A percentile compares a stretch with the other conserved stretches of the same genome.
phyloP scores from a whole-genome alignment of 768 basidiomycete species.

The Megacollybia marginata region DNA sequence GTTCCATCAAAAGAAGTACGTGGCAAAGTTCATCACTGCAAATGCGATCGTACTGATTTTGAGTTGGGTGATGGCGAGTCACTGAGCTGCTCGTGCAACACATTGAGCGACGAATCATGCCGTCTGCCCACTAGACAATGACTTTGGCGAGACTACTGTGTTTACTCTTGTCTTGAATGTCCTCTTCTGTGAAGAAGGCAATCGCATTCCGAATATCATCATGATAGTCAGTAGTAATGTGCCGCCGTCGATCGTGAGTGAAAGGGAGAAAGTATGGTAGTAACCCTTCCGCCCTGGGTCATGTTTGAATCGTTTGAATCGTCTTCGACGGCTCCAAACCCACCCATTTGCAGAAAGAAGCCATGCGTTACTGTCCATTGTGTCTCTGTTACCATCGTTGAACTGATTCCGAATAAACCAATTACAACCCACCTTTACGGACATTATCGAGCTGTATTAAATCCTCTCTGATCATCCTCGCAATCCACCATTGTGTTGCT shows the following conservation, averaged over 20 bases:
- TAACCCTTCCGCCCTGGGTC: too few relatives aligned
- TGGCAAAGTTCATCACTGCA: constrained; percentile 15
- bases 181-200: background rate
- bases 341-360: background rate
- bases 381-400: background rate
- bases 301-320: background rate
- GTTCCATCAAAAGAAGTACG: constrained; percentile 27
- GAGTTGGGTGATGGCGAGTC: constrained; percentile 8
- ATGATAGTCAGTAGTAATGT: background rate
- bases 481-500: constrained; percentile 1
- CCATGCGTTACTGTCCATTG: background rate
- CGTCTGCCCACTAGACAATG: constrained; percentile 4
- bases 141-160: constrained; percentile 3
- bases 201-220: background rate
- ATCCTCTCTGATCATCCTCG: background rate
- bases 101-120: constrained; percentile 8
- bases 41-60: constrained; percentile 10
- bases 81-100: constrained; percentile 4
- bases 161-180: constrained; percentile 4
- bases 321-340: background rate
- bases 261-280: too few relatives aligned
- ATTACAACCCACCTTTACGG: background rate
- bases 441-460: too few relatives aligned
- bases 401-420: background rate
- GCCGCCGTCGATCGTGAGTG: too few relatives aligned